Evolutionary conservation across 2,329 filamentous ascomycete species (phyloP), one percentile per base, ranked within the genome.

Genomic region (Chaetomium strumarium): DNA sequence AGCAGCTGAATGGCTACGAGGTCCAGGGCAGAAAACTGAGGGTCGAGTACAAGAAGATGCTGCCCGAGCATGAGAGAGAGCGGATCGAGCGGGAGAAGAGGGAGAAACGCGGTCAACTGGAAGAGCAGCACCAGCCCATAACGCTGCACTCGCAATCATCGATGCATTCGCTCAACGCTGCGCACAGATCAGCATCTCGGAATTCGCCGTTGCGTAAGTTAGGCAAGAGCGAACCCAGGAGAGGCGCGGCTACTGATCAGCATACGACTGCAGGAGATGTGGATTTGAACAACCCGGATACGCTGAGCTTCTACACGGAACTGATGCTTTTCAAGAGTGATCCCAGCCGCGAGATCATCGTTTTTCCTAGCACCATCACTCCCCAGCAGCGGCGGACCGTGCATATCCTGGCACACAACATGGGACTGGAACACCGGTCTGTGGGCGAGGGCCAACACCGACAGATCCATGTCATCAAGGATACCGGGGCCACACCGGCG

Each of bases 41-140:
- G 45, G 93, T 99, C 24, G 93, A 99, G 70, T 99, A 97, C 75
- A 99, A 99, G 78, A 97, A 97, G 75, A 97, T 99, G 93, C 80
- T 99, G 5, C 93, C 93, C 1, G 82, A 95, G 59, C 89, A 91
- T 31, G 93, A 97, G 70, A 83, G 93, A 48, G 93, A 99, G 71
- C 83, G 93, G 38, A 97, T 99, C 61, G 93, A 99, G 70, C 82
- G 93, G 6, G 93, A 97, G 72, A 99, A 97, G 81, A 82, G 93
- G 53, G 92, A 97, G 73, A 88, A 93, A 62, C 85, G 93, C 48
- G 93, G 93, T 45, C 93, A 99, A 70, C 79, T 99, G 12, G 91
- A 99, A 70, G 93, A 99, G 71, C 93, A 99, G 70, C 93, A 99
- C 70, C 84, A 91, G 30, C 66, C 90, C 74, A 63, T 85, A 42